phyloP scores from a whole-genome alignment of 2,329 filamentous ascomycete genomes.

The Diaporthe sp. region DNA sequence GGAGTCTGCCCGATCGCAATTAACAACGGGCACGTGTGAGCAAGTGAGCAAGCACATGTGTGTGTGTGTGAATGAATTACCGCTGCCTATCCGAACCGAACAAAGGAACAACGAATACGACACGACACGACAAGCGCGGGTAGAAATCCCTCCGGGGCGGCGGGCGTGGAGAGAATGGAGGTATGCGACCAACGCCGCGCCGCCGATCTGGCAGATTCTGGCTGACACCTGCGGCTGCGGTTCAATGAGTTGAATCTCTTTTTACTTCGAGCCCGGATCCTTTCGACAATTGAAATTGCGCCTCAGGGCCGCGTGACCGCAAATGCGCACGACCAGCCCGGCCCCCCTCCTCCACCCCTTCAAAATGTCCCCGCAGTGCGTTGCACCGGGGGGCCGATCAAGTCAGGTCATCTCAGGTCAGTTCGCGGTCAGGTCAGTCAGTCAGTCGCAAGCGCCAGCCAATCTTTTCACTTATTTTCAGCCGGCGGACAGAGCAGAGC shows the following conservation, averaged over 20 bases:
- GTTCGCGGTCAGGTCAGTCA: neutral
- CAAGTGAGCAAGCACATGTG: too few species aligned
- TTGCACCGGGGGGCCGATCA: neutral
- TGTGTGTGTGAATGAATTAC: neutral
- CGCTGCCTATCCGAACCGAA: neutral
- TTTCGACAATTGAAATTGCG: constrained; percentile 8
- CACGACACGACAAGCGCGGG: neutral
- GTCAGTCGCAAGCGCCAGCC: neutral
- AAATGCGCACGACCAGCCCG: constrained; percentile 6
- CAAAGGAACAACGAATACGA: neutral
- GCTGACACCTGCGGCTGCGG: constrained; percentile 27
- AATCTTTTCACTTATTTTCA: constrained; percentile 15
- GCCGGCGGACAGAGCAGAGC: neutral
- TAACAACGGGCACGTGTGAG: neutral
- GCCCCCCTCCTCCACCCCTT: neutral
- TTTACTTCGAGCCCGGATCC: constrained; percentile 2
- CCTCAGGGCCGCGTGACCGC: constrained; percentile 20
- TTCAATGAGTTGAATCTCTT: constrained; percentile 12
- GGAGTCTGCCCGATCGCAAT: constrained; percentile 28
- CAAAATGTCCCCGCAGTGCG: constrained; percentile 1
- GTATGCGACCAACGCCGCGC: neutral
- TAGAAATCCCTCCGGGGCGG: constrained; percentile 15
- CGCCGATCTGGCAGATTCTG: constrained; percentile 24
- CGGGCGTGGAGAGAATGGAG: neutral
- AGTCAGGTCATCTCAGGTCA: constrained; percentile 19